These are phyloP conservation scores for Candida vaughaniae DNA, from an alignment of 805 yeast species.

Conservation along the genomic window DNA sequence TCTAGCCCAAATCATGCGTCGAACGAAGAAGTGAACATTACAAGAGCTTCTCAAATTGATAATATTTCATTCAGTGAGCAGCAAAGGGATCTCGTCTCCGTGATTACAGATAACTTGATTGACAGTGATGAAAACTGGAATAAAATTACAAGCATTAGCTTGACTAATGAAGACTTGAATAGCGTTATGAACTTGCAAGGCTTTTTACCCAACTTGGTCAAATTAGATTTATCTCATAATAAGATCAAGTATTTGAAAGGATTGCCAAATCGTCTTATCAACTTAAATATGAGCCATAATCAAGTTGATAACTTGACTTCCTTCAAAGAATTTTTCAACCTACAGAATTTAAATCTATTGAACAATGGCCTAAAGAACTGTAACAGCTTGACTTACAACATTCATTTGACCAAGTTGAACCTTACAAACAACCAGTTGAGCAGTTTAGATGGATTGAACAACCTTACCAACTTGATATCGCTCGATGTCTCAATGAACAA, in stretches of 20 bases:
- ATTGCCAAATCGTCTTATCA: conserved; percentile 38
- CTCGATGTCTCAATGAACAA: conserved; percentile 44
- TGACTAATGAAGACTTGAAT: conserved; percentile 33
- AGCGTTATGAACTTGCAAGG: conserved; percentile 43
- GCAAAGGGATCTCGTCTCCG: conserved; percentile 41
- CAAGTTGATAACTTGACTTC: conserved; percentile 40
- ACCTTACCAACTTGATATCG: conserved; percentile 37
- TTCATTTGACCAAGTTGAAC: conserved; percentile 43
- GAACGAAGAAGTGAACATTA: conserved; percentile 27
- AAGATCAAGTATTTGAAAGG: conserved; percentile 45
- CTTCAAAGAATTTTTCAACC: conserved; percentile 37
- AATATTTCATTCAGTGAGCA: conserved; percentile 51
- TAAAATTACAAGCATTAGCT: conserved; percentile 32
- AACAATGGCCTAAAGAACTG: conserved; percentile 36
- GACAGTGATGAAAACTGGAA: conserved; percentile 44
- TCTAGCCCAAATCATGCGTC: conserved; percentile 11
- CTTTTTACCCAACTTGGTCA: conserved; percentile 44
- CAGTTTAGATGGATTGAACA: conserved; percentile 34
- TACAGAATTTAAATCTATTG: conserved; percentile 43
- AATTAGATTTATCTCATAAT: conserved; percentile 43
- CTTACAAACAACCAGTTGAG: conserved; percentile 35
- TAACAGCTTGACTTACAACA: conserved; percentile 34
- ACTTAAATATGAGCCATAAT: conserved; percentile 40
- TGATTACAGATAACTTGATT: conserved; percentile 44
- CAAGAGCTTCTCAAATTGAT: conserved; percentile 40